A percentile compares a stretch with the other conserved stretches of the same genome.
These are phyloP conservation scores for Prunus padus DNA, from an alignment of 306 rosid genomes.

Conservation along the genomic window DNA sequence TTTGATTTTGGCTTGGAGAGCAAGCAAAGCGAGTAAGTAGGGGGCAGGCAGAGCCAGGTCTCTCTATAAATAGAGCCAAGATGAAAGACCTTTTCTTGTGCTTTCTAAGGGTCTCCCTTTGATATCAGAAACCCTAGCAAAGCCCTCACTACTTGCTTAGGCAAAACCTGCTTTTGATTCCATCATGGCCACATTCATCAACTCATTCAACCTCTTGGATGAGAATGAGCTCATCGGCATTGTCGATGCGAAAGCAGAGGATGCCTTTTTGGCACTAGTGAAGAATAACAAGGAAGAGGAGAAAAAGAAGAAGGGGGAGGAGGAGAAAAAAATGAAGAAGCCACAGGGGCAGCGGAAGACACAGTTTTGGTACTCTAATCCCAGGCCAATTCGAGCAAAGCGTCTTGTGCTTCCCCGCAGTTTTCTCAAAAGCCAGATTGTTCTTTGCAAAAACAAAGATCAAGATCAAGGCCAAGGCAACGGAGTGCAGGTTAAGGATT, in stretches of 20 bases:
- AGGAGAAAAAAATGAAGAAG: background rate
- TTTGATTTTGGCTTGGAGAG: background rate
- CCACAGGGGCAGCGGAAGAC: background rate
- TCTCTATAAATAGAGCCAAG: background rate
- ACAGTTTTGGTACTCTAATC: too few relatives aligned
- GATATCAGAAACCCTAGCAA: background rate
- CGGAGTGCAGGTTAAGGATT: too few relatives aligned
- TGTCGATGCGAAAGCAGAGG: background rate
- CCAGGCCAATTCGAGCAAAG: too few relatives aligned
- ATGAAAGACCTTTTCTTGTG: background rate
- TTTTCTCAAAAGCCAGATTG: too few relatives aligned
- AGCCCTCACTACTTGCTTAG: background rate
- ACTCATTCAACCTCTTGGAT: constrained; percentile 1
- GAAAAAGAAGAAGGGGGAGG: background rate
- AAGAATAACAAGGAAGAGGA: background rate
- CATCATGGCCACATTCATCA: background rate
- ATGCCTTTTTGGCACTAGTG: background rate
- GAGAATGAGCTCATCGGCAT: background rate
- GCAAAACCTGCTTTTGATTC: background rate
- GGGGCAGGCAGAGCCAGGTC: background rate
- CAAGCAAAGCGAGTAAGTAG: background rate
- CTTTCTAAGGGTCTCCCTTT: background rate
- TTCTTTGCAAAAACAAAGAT: too few relatives aligned
- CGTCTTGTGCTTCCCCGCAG: too few relatives aligned
- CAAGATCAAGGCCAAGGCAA: too few relatives aligned